phyloP scores from a whole-genome alignment of 345 rosid species.

The Chamaenerion angustifolium region DNA sequence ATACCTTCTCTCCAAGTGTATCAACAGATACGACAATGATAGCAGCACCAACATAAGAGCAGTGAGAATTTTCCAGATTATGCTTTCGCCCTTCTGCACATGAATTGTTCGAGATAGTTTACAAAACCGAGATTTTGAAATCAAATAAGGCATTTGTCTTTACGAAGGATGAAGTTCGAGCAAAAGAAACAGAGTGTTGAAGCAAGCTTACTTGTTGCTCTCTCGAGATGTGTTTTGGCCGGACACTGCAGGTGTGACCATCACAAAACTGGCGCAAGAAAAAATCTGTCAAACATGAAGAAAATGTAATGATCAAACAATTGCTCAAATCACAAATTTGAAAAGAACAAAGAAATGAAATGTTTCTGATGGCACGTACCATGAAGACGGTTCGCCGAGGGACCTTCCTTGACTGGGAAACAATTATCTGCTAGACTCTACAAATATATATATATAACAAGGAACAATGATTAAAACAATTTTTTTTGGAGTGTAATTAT shows the following conservation, averaged over 20 bases:
- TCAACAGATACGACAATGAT: conserved; percentile 41
- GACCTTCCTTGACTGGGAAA: conserved; percentile 39
- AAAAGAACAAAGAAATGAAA: neutral
- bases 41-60: conserved; percentile 39
- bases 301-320: neutral
- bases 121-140: neutral
- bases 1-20: conserved; percentile 59
- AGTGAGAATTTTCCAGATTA: conserved; percentile 26
- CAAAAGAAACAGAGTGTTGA: neutral
- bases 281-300: conserved; percentile 25
- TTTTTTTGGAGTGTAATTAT: neutral
- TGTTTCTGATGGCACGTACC: conserved; percentile 27
- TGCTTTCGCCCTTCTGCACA: conserved; percentile 39
- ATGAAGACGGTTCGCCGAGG: conserved; percentile 65
- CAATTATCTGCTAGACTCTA: conserved; percentile 37
- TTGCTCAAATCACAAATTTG: too few relatives aligned
- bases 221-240: conserved; percentile 35
- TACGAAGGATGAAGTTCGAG: neutral
- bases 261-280: conserved; percentile 75
- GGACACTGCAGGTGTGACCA: conserved; percentile 51
- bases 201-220: conserved; percentile 32
- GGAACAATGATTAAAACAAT: conserved; percentile 2
- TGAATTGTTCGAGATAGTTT: too few relatives aligned
- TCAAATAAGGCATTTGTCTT: neutral
- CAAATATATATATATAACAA: neutral